Evolutionary conservation across 1,284 basidiomycete genomes (phyloP).

Genomic region (Leccinum griseonigrum): DNA sequence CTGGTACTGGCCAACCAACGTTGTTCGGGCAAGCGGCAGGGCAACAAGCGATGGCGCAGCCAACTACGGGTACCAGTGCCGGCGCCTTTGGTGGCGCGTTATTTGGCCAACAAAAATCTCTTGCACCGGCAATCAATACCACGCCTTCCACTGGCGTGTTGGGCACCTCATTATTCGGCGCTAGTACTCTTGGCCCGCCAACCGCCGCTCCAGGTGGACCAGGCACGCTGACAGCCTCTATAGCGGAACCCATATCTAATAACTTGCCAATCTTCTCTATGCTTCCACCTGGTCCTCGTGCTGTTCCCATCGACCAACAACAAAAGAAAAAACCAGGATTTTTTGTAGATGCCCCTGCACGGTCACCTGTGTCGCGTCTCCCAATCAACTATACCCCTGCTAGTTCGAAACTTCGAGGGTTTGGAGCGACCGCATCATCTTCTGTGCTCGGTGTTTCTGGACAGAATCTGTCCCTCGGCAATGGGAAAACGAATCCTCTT

Average conservation of each 20-base stretch:
- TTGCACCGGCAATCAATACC: constrained; percentile 34
- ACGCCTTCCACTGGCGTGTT: constrained; percentile 41
- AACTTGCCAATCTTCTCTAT: constrained; percentile 77
- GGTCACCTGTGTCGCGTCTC: constrained; percentile 59
- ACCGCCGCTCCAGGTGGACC: constrained; percentile 41
- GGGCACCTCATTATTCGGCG: constrained; percentile 49
- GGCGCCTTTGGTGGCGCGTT: constrained; percentile 38
- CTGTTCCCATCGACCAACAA: constrained; percentile 55
- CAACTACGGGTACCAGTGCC: constrained; percentile 27
- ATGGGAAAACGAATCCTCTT: constrained; percentile 52
- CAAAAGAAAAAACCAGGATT: constrained; percentile 72
- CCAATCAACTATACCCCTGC: constrained; percentile 63
- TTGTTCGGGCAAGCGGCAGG: constrained; percentile 44
- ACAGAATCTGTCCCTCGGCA: constrained; percentile 44
- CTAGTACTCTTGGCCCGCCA: constrained; percentile 41
- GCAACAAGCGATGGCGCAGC: constrained; percentile 35
- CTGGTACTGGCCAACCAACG: constrained; percentile 32
- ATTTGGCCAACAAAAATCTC: constrained; percentile 42
- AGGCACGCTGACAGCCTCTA: constrained; percentile 74
- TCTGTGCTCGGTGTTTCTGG: constrained; percentile 29
- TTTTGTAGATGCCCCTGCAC: constrained; percentile 67
- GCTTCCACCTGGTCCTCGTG: constrained; percentile 66
- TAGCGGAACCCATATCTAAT: constrained; percentile 87
- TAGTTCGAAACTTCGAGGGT: constrained; percentile 68
- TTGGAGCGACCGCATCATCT: constrained; percentile 46